A percentile compares a stretch with the other conserved stretches of the same genome.
Conservation (phyloP, 1,284 basidiomycete species). For the Mrakiaceae sp. region DNA sequence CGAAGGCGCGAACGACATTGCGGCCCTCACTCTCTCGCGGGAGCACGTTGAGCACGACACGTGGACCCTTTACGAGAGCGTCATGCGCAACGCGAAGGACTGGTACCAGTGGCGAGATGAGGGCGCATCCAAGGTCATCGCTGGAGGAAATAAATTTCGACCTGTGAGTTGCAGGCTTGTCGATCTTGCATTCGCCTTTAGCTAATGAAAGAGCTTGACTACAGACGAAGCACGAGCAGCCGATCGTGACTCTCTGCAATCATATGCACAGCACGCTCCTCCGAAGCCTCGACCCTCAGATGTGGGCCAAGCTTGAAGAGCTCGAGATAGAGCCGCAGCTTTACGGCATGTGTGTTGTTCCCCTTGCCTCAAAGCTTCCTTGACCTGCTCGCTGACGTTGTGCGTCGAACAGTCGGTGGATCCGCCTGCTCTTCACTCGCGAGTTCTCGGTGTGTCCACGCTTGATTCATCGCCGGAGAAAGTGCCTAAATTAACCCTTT, state of each 20-base stretch:
- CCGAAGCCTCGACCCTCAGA: constrained; percentile 64
- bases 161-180: neutral
- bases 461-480: too few relatives aligned
- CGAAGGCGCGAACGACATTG: neutral
- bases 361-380: neutral
- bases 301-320: constrained; percentile 61
- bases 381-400: neutral
- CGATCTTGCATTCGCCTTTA: neutral
- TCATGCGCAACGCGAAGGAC: constrained; percentile 62
- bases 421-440: constrained; percentile 76
- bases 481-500: neutral
- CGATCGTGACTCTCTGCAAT: constrained; percentile 69
- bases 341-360: constrained; percentile 66
- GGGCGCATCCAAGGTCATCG: constrained; percentile 11
- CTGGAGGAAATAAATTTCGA: neutral
- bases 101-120: constrained; percentile 82
- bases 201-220: constrained; percentile 25
- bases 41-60: constrained; percentile 48
- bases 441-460: constrained; percentile 53
- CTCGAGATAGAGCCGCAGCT: constrained; percentile 84
- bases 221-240: constrained; percentile 38
- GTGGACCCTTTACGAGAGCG: constrained; percentile 60
- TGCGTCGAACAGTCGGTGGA: constrained; percentile 58
- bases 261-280: constrained; percentile 61
- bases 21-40: constrained; percentile 17